These are phyloP conservation scores for Penicillium capsulatum DNA, from an alignment of 2,329 filamentous ascomycete genomes.

Conservation along the genomic window DNA sequence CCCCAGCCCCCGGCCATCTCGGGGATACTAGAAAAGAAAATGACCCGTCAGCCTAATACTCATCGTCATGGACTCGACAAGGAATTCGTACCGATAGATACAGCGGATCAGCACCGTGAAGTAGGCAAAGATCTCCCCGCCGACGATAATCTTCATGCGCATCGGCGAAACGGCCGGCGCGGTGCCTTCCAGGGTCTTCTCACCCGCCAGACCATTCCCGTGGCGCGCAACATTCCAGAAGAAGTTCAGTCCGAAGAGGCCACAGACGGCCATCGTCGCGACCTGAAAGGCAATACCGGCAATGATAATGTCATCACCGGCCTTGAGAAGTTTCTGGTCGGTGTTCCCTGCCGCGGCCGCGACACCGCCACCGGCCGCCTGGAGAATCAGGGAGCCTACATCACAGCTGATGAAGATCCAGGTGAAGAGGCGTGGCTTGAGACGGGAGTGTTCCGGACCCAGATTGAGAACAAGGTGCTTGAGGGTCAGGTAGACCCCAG, in stretches of 20 bases:
- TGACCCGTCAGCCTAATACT: too few species aligned
- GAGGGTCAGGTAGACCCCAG: slow-evolving; percentile 54
- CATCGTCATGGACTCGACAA: too few species aligned
- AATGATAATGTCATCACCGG: slow-evolving; percentile 55
- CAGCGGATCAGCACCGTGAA: slow-evolving; percentile 41
- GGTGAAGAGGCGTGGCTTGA: slow-evolving; percentile 51
- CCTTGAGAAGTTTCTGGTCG: slow-evolving; percentile 37
- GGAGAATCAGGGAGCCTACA: slow-evolving; percentile 55
- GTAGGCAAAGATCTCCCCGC: slow-evolving; percentile 35
- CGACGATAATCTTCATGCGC: slow-evolving; percentile 26
- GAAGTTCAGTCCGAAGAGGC: slow-evolving; percentile 39
- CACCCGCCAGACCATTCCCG: slow-evolving; percentile 24
- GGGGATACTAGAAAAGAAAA: slow-evolving; percentile 36
- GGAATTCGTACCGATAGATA: slow-evolving; percentile 39
- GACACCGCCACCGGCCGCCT: slow-evolving; percentile 56
- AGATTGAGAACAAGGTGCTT: slow-evolving; percentile 56
- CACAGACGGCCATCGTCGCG: slow-evolving; percentile 43
- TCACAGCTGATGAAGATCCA: slow-evolving; percentile 60
- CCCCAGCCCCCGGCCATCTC: slow-evolving; percentile 52
- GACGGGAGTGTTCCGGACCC: slow-evolving; percentile 47
- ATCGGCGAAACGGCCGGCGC: slow-evolving; percentile 13
- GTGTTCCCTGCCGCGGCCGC: slow-evolving; percentile 49
- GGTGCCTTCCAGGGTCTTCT: slow-evolving; percentile 27
- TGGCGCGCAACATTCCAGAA: slow-evolving; percentile 40
- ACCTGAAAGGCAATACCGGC: slow-evolving; percentile 57